Evolutionary conservation across 441 rosid species (phyloP).

Genomic region (Corymbia calophylla): DNA sequence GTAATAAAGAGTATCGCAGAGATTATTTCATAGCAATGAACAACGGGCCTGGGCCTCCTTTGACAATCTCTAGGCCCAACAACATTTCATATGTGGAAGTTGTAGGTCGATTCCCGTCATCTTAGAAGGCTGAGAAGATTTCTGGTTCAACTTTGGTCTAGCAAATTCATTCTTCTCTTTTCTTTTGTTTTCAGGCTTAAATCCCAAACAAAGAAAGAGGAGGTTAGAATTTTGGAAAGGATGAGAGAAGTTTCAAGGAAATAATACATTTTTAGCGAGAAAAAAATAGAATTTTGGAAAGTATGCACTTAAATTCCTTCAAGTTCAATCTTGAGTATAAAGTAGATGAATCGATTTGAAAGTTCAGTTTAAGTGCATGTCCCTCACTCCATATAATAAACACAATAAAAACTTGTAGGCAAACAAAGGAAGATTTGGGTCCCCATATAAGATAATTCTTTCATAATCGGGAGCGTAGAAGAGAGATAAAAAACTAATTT

Average conservation of each 20-base stretch:
- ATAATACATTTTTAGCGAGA: background rate
- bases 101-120: background rate
- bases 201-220: background rate
- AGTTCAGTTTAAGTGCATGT: background rate
- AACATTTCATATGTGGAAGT: background rate
- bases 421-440: background rate
- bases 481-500: background rate
- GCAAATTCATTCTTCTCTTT: background rate
- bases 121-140: background rate
- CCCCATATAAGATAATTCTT: background rate
- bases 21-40: background rate
- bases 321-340: background rate
- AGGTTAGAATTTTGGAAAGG: background rate
- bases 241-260: background rate
- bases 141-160: background rate
- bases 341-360: background rate
- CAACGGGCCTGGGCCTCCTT: background rate
- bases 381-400: background rate
- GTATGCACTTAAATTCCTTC: background rate
- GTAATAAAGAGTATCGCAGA: background rate
- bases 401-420: background rate
- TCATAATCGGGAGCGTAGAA: background rate
- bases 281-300: background rate
- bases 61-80: background rate
- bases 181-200: background rate